phyloP scores from a whole-genome alignment of 108 stramenopile species.

The Nannochloropsis salina region DNA sequence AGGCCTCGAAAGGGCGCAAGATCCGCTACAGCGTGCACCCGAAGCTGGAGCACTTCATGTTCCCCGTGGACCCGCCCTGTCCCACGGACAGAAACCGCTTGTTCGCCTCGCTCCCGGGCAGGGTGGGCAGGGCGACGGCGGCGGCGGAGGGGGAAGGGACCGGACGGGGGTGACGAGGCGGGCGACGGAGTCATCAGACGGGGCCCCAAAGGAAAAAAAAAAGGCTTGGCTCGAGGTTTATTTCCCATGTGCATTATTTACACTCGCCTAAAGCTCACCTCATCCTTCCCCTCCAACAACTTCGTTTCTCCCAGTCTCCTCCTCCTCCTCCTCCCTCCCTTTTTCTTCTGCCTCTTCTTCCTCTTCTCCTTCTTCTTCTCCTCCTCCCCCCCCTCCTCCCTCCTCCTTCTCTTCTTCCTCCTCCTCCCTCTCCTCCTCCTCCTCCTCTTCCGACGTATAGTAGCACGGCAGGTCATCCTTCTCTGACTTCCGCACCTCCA shows the following conservation, averaged over 20 bases:
- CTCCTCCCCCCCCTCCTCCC: background rate
- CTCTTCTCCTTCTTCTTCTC: background rate
- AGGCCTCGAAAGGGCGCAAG: conserved; percentile 87
- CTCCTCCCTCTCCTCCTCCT: background rate
- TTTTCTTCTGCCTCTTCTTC: background rate
- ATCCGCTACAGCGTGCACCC: conserved; percentile 78
- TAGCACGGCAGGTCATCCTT: background rate
- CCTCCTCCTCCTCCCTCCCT: background rate
- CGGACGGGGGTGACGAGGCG: background rate
- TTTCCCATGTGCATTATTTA: too few relatives aligned
- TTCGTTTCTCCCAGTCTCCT: too few relatives aligned
- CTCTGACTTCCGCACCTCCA: background rate
- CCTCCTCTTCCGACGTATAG: background rate
- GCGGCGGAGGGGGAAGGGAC: background rate
- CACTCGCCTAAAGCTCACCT: too few relatives aligned
- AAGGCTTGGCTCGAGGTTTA: too few relatives aligned
- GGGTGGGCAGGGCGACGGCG: background rate
- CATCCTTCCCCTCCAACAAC: too few relatives aligned
- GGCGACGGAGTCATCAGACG: background rate
- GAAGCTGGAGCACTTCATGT: conserved; percentile 87
- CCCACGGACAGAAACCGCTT: conserved; percentile 49
- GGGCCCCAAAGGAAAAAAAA: too few relatives aligned
- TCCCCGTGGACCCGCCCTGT: conserved; percentile 61
- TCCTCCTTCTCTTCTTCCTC: background rate
- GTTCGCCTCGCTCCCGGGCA: conserved; percentile 48